These are phyloP conservation scores for Microsporum ferrugineum DNA, from an alignment of 2,329 filamentous ascomycete genomes.

Conservation along the genomic window DNA sequence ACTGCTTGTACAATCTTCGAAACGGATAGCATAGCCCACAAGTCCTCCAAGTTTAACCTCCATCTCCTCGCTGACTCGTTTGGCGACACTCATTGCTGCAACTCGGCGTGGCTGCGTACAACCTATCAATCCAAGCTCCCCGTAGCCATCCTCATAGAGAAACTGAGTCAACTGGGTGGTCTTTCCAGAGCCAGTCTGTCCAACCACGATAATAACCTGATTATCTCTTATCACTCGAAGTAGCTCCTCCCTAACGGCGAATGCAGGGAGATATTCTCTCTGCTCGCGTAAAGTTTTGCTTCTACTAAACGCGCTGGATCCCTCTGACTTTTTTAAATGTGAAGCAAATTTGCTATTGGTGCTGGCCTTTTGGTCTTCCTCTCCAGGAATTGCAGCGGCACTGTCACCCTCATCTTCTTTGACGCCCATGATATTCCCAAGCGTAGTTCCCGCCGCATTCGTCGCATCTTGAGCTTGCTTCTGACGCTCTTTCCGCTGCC, in stretches of 20 bases:
- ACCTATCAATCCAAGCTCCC: slow-evolving; percentile 75
- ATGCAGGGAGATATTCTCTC: slow-evolving; percentile 84
- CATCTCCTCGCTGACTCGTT: slow-evolving; percentile 98
- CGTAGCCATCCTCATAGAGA: slow-evolving; percentile 88
- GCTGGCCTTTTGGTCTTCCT: slow-evolving; percentile 52
- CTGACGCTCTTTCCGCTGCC: slow-evolving; percentile 85
- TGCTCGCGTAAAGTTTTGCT: slow-evolving; percentile 86
- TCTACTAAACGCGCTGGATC: slow-evolving; percentile 82
- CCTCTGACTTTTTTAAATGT: slow-evolving; percentile 77
- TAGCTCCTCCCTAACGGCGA: slow-evolving; percentile 88
- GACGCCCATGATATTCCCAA: slow-evolving; percentile 91
- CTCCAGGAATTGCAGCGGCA: slow-evolving; percentile 62
- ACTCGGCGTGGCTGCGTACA: slow-evolving; percentile 95
- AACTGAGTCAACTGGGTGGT: slow-evolving; percentile 97
- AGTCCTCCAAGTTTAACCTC: slow-evolving; percentile 75
- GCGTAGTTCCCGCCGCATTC: slow-evolving; percentile 76
- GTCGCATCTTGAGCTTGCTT: slow-evolving; percentile 93
- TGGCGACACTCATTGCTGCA: slow-evolving; percentile 96
- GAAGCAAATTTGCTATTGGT: slow-evolving; percentile 71
- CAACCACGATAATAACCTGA: slow-evolving; percentile 91
- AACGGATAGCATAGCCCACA: slow-evolving; percentile 94
- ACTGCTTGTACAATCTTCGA: slow-evolving; percentile 94
- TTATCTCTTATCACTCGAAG: slow-evolving; percentile 89
- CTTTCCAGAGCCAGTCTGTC: slow-evolving; percentile 94
- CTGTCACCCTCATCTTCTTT: slow-evolving; percentile 85